phyloP scores from a whole-genome alignment of 179 eudicot species.

The Sideroxylon spinosum region DNA sequence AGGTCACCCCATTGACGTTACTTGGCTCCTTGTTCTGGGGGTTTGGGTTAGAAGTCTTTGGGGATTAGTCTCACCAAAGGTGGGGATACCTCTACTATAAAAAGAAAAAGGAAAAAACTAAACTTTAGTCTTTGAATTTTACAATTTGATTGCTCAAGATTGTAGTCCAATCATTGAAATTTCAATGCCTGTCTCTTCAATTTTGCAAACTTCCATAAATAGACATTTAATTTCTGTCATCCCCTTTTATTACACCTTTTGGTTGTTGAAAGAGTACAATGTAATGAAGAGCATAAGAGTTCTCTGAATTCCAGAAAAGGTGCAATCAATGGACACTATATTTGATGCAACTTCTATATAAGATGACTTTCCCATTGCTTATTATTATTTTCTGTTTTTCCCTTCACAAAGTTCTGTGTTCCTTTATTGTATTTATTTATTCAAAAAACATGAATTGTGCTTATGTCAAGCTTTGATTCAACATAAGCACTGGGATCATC shows the following conservation, averaged over 20 bases:
- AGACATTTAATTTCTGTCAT: background rate
- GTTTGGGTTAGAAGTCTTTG: no score
- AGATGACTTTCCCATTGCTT: background rate
- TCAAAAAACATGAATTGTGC: background rate
- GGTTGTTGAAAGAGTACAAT: background rate
- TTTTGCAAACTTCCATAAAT: background rate
- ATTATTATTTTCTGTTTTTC: background rate
- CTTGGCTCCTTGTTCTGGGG: no score
- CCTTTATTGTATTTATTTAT: background rate
- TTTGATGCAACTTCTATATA: conserved; percentile 3
- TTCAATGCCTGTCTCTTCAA: background rate
- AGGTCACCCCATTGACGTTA: no score
- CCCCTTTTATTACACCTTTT: background rate
- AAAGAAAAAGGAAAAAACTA: background rate
- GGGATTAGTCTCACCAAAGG: no score
- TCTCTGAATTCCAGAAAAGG: no score
- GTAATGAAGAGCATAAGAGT: no score
- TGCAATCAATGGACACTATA: no score
- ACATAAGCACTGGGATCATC: background rate
- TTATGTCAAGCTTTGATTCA: no score
- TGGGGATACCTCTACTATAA: no score
- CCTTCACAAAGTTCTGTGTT: background rate
- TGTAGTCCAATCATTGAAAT: background rate
- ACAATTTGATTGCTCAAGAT: background rate
- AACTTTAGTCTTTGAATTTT: background rate